A percentile compares a stretch with the other conserved stretches of the same genome.
These are phyloP conservation scores for Diplocarpon rosae DNA, from an alignment of 2,329 filamentous ascomycete genomes.

Conservation along the genomic window DNA sequence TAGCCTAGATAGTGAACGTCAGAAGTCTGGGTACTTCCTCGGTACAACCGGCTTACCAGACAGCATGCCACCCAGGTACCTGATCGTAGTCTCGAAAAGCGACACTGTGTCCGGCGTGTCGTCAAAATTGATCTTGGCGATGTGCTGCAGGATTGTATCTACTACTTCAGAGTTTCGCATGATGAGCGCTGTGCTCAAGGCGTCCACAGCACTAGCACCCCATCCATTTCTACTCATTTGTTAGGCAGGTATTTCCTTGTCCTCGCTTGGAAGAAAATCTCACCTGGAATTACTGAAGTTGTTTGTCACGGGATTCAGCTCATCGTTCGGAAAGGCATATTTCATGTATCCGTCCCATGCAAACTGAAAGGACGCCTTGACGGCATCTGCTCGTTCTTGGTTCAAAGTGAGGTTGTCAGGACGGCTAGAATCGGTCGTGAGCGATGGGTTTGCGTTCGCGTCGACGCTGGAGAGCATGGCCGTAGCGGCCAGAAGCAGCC, in stretches of 20 bases:
- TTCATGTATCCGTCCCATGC: conserved; percentile 65
- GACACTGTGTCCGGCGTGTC: conserved; percentile 50
- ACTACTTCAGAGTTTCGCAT: conserved; percentile 62
- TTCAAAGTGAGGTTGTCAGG: conserved; percentile 20
- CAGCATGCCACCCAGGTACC: conserved; percentile 72
- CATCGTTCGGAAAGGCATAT: conserved; percentile 70
- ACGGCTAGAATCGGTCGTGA: conserved; percentile 8
- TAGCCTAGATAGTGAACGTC: conserved; percentile 36
- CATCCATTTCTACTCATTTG: conserved; percentile 51
- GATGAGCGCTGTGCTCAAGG: conserved; percentile 66
- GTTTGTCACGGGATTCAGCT: conserved; percentile 58
- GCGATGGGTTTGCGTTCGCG: neutral
- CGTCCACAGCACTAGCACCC: conserved; percentile 76
- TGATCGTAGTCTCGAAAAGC: conserved; percentile 83
- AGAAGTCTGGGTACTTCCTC: neutral
- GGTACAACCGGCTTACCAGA: conserved; percentile 45
- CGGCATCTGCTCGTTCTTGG: conserved; percentile 38
- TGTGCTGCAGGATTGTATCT: conserved; percentile 57
- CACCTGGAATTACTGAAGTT: conserved; percentile 59
- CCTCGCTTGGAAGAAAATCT: too few relatives aligned
- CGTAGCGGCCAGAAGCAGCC: neutral
- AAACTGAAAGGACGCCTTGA: conserved; percentile 57
- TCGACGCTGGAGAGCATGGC: neutral
- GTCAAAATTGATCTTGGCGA: conserved; percentile 61
- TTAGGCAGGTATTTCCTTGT: neutral